A percentile compares a stretch with the other conserved stretches of the same genome.
phyloP scores from a whole-genome alignment of 2,329 filamentous ascomycete species.

The Dryadomyces quercus-mongolicae region DNA sequence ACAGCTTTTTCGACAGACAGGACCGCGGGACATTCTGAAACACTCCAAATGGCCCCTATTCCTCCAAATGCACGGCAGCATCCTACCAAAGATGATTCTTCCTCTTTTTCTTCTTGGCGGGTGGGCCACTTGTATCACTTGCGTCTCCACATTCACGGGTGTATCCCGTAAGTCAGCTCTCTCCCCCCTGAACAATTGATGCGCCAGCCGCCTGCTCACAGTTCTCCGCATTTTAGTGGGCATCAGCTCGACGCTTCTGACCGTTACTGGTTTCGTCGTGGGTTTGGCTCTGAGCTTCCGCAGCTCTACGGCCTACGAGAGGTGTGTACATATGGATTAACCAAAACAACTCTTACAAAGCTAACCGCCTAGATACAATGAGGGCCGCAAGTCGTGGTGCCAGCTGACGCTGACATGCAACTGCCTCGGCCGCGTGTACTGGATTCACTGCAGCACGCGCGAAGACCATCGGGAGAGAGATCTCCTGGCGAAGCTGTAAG shows the following conservation, averaged over 20 bases:
- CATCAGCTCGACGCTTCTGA: constrained; percentile 57
- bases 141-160: constrained; percentile 5
- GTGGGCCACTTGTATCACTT: constrained; percentile 57
- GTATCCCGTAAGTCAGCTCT: constrained; percentile 16
- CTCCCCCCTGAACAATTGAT: too few relatives aligned
- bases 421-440: constrained; percentile 64
- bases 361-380: constrained; percentile 24
- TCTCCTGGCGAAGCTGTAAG: constrained; percentile 47
- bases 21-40: constrained; percentile 56
- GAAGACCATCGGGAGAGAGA: constrained; percentile 47
- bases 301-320: constrained; percentile 67
- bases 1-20: constrained; percentile 20
- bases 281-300: constrained; percentile 67
- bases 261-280: constrained; percentile 73
- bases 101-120: constrained; percentile 49
- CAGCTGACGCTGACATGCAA: constrained; percentile 49
- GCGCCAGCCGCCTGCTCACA: too few relatives aligned
- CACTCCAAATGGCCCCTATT: constrained; percentile 73
- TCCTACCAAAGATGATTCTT: constrained; percentile 59
- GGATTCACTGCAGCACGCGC: constrained; percentile 61
- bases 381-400: constrained; percentile 44
- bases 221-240: constrained; percentile 24
- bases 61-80: constrained; percentile 63
- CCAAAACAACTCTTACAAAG: too few relatives aligned
- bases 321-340: too few relatives aligned